phyloP scores from a whole-genome alignment of 2,329 filamentous ascomycete genomes.

The Venturia oleaginea region DNA sequence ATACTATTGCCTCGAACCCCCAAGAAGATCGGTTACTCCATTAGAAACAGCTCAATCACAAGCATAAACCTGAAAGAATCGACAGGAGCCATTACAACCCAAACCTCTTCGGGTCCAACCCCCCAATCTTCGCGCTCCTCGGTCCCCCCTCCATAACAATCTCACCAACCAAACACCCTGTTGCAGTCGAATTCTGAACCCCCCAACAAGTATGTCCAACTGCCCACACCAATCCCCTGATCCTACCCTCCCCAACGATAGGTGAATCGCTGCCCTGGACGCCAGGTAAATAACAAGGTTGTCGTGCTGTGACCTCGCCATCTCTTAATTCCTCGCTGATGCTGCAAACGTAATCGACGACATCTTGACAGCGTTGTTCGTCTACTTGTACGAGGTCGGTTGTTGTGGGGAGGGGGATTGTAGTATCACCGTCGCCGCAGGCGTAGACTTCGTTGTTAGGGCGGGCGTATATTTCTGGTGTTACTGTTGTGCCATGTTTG shows the following conservation, averaged over 20 bases:
- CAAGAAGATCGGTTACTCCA: too few species aligned
- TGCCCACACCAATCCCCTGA: constrained; percentile 69
- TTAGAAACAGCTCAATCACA: neutral
- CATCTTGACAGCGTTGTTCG: constrained; percentile 68
- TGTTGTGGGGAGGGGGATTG: constrained; percentile 64
- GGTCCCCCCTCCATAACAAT: constrained; percentile 36
- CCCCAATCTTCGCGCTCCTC: constrained; percentile 33
- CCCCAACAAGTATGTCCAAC: constrained; percentile 96
- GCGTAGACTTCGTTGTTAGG: constrained; percentile 87
- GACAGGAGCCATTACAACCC: neutral
- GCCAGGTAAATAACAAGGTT: constrained; percentile 90
- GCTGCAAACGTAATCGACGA: constrained; percentile 65
- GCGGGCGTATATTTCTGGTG: constrained; percentile 89
- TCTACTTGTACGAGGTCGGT: constrained; percentile 71
- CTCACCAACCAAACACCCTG: constrained; percentile 42
- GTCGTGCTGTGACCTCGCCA: constrained; percentile 56
- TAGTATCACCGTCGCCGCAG: constrained; percentile 78
- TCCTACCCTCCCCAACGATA: constrained; percentile 65
- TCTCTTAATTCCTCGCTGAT: constrained; percentile 42
- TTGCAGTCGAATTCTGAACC: constrained; percentile 89
- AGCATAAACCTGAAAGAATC: neutral
- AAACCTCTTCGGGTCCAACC: constrained; percentile 31
- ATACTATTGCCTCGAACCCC: too few species aligned
- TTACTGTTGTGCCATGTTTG: constrained; percentile 22
- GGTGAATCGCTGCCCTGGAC: constrained; percentile 56